Evolutionary conservation across 176 grass and related monocot genomes (phyloP).

Genomic region (Saccharum officinarum): DNA sequence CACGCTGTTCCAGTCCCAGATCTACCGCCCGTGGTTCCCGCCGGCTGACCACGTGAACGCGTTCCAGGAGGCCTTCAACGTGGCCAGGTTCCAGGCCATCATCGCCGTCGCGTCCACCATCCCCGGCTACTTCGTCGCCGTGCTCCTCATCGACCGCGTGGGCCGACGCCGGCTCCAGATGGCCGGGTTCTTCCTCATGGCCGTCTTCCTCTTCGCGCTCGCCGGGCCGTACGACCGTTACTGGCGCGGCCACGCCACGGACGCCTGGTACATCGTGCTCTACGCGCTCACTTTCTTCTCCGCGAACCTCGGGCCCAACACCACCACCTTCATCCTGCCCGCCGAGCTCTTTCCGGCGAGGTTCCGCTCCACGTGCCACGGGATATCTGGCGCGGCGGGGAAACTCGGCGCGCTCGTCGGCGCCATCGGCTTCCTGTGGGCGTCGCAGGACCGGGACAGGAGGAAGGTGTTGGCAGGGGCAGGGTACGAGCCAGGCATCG

Average conservation of each 20-base stretch:
- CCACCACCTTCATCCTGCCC: conserved; percentile 67
- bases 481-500: conserved; percentile 34
- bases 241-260: conserved; percentile 39
- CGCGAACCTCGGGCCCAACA: conserved; percentile 76
- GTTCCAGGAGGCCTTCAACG: conserved; percentile 48
- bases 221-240: conserved; percentile 55
- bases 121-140: conserved; percentile 57
- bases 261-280: conserved; percentile 49
- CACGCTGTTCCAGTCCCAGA: conserved; percentile 51
- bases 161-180: conserved; percentile 55
- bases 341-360: conserved; percentile 66
- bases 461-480: not conserved
- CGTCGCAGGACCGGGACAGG: conserved; percentile 36
- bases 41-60: conserved; percentile 33
- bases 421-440: conserved; percentile 49
- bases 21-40: conserved; percentile 37
- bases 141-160: conserved; percentile 47
- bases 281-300: conserved; percentile 73
- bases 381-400: conserved; percentile 53
- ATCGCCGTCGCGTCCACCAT: conserved; percentile 54
- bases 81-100: conserved; percentile 60
- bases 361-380: conserved; percentile 59
- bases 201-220: conserved; percentile 57
- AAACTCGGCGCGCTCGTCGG: conserved; percentile 51
- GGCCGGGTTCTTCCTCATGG: conserved; percentile 63